Evolutionary conservation across 345 rosid species (phyloP).

Genomic region (Populus davidiana): DNA sequence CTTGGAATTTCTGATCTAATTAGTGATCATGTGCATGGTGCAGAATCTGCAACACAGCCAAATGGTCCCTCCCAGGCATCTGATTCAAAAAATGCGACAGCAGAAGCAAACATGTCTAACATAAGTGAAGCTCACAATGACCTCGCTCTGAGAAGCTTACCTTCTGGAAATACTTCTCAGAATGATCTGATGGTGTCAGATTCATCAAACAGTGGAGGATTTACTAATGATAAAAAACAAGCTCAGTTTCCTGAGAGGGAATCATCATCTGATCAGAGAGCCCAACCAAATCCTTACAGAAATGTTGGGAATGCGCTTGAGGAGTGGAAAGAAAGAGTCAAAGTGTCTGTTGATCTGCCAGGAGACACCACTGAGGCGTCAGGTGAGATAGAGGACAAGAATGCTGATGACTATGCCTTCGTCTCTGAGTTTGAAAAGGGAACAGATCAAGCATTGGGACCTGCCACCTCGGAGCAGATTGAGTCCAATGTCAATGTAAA

Average conservation of each 20-base stretch:
- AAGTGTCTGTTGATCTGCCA: slow-evolving; percentile 57
- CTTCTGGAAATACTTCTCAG: slow-evolving; percentile 49
- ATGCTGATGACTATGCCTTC: slow-evolving; percentile 75
- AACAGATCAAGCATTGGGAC: slow-evolving; percentile 80
- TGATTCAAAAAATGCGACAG: slow-evolving; percentile 41
- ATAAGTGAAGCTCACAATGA: slow-evolving; percentile 41
- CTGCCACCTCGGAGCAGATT: slow-evolving; percentile 82
- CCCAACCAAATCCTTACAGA: slow-evolving; percentile 70
- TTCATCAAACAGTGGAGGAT: slow-evolving; percentile 46
- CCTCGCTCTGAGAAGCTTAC: slow-evolving; percentile 44
- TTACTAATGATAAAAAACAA: slow-evolving; percentile 44
- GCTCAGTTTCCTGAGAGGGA: slow-evolving; percentile 42
- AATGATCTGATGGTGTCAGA: slow-evolving; percentile 46
- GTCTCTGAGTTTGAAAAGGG: slow-evolving; percentile 70
- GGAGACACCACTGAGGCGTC: slow-evolving; percentile 45
- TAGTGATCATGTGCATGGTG: slow-evolving; percentile 40
- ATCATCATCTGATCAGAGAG: slow-evolving; percentile 42
- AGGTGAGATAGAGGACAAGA: slow-evolving; percentile 61
- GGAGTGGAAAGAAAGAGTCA: slow-evolving; percentile 92
- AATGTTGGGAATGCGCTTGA: slow-evolving; percentile 82
- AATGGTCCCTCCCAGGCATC: slow-evolving; percentile 41
- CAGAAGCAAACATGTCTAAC: slow-evolving; percentile 45
- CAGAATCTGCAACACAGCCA: slow-evolving; percentile 55
- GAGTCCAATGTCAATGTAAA: slow-evolving; percentile 44
- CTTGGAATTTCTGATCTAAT: slow-evolving; percentile 36